Evolutionary conservation across 345 rosid species (phyloP), one percentile per base, ranked within the genome.

Genomic region (Aegle marmelos): DNA sequence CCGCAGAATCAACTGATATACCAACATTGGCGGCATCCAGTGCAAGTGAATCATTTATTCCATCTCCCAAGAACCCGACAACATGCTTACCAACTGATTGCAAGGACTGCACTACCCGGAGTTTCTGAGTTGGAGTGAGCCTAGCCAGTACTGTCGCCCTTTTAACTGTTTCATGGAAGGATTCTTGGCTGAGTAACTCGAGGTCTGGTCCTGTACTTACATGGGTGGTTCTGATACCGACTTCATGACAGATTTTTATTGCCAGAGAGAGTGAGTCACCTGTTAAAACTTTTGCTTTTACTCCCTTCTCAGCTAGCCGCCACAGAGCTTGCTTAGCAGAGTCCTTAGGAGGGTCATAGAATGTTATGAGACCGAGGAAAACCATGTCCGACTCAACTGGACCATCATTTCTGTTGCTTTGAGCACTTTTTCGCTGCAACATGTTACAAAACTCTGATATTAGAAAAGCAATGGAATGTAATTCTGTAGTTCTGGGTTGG

Each of bases 341-440:
- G 85, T 91, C 95, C 83, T 90, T 91, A 1, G 95, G 93, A 5
- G 93, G 93, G 79, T 91, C 95, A 30, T 80, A 91, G 85, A 90
- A 90, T 62, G 93, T 83, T 82, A 85, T 79, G 37, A 91, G 78
- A 54, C 93, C 93, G 9, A 88, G 88, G 79, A 91, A 91, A 63
- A 85, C 88, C 93, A 88, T 90, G 82, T 84, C 89, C 31, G 89
- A 86, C 83, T 91, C 95, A 28, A 64, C 41, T 19, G 17, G 37
- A 70, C 85, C 87, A 22, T 83, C 90, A 48, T 56, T 69, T 9
- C 73, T 73, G 73, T 36, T 79, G 82, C 34, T 68, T 37, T 61
- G 74, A 57, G 75, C 61, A n/a, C 74, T 78, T 28, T 24, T 62
- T 48, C 74, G 64, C 92, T 91, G 89, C 79, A 82, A 54, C 27